Conservation (phyloP, 1,284 basidiomycete genomes). For the Fomitopsis pinicola region DNA sequence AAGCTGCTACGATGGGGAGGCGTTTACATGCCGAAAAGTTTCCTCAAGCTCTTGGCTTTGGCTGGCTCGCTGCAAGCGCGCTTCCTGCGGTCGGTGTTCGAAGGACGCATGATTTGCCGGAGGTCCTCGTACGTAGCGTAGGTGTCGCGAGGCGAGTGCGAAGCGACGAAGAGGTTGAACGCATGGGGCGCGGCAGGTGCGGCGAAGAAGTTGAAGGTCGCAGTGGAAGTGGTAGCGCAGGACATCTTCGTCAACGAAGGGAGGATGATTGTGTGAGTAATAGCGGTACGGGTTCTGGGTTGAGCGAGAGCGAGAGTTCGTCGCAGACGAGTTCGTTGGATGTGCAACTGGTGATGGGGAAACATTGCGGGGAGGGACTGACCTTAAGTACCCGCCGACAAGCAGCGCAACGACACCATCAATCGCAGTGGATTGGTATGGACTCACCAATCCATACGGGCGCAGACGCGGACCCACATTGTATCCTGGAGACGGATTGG, state of each 20-base stretch:
- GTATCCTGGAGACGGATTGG: slow-evolving; percentile 3
- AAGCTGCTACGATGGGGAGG: not conserved
- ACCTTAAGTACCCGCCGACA: slow-evolving; percentile 6
- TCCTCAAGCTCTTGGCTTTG: slow-evolving; percentile 13
- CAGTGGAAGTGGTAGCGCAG: slow-evolving; percentile 5
- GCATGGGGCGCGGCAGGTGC: slow-evolving; percentile 14
- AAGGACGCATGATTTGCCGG: slow-evolving; percentile 9
- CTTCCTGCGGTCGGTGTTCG: slow-evolving; percentile 9
- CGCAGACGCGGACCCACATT: slow-evolving; percentile 7
- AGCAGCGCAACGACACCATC: not conserved
- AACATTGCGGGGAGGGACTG: not conserved
- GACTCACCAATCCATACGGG: slow-evolving; percentile 1
- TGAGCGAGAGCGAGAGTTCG: not conserved
- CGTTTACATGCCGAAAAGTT: slow-evolving; percentile 13
- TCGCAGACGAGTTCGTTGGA: slow-evolving; percentile 6
- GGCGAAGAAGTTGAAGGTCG: slow-evolving; percentile 15
- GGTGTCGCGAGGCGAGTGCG: slow-evolving; percentile 20
- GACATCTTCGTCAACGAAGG: slow-evolving; percentile 9
- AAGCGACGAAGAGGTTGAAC: slow-evolving; percentile 19
- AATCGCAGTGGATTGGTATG: not conserved
- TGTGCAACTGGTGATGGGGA: slow-evolving; percentile 2
- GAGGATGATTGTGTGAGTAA: not conserved
- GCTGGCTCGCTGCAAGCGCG: slow-evolving; percentile 12
- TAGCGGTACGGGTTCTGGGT: not conserved
- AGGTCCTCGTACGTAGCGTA: slow-evolving; percentile 19